A percentile compares a stretch with the other conserved stretches of the same genome.
Evolutionary conservation across 2,329 filamentous ascomycete species (phyloP).

Genomic region (Pyricularia sp.): DNA sequence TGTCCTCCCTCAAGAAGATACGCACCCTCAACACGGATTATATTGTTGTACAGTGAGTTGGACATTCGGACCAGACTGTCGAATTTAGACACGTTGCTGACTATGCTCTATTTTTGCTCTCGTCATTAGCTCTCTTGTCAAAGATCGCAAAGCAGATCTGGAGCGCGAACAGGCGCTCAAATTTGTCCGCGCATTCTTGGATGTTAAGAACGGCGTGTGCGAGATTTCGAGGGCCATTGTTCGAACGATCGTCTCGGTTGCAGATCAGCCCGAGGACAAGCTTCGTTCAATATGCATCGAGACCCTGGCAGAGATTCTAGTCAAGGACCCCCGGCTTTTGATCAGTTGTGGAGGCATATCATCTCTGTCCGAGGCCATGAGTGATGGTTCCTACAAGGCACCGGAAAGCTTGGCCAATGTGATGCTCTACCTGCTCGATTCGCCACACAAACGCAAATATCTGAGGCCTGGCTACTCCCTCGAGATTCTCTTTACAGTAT

Average conservation of each 20-base stretch:
- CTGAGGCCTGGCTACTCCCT: conserved; percentile 82
- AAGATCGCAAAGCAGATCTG: conserved; percentile 92
- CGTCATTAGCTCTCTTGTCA: conserved; percentile 58
- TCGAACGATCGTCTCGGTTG: conserved; percentile 79
- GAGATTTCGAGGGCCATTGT: conserved; percentile 82
- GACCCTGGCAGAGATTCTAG: conserved; percentile 81
- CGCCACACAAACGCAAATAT: conserved; percentile 66
- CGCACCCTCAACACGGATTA: conserved; percentile 82
- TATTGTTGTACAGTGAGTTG: conserved; percentile 58
- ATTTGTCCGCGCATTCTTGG: conserved; percentile 86
- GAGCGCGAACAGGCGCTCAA: conserved; percentile 95
- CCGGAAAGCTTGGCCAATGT: conserved; percentile 78
- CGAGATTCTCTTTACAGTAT: conserved; percentile 79
- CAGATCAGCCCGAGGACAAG: conserved; percentile 74
- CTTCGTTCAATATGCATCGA: conserved; percentile 83
- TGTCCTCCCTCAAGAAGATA: conserved; percentile 79
- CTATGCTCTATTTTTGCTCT: conserved; percentile 4
- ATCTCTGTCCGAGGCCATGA: conserved; percentile 79
- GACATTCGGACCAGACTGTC: neutral
- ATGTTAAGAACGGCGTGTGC: conserved; percentile 81
- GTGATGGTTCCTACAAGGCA: conserved; percentile 82
- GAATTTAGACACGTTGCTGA: neutral
- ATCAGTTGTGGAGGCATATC: conserved; percentile 74
- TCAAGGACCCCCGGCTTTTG: conserved; percentile 71
- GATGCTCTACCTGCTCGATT: conserved; percentile 83